Conservation (phyloP, 1,139 yeast species). For the Blastobotrys apis region DNA sequence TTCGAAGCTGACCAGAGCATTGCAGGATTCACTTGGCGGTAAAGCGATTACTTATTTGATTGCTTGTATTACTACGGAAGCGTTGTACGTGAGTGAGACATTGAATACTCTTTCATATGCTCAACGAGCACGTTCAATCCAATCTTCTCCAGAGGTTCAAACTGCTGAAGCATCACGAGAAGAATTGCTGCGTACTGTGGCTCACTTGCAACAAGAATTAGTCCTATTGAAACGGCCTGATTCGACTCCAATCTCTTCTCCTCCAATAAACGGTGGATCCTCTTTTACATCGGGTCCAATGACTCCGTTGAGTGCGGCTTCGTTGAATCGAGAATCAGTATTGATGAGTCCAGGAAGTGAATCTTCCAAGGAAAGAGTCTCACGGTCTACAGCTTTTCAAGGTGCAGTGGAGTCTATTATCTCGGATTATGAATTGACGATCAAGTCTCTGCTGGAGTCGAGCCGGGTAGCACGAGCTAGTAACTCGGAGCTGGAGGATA, state of each 20-base stretch:
- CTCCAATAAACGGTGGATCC: slow-evolving; percentile 1
- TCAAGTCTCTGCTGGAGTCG: slow-evolving; percentile 23
- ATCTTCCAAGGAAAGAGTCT: slow-evolving; percentile 19
- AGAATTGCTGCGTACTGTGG: slow-evolving; percentile 22
- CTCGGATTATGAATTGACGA: slow-evolving; percentile 27
- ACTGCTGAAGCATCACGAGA: slow-evolving; percentile 19
- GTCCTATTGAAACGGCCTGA: neutral
- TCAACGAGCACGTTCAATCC: slow-evolving; percentile 46
- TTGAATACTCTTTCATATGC: slow-evolving; percentile 79
- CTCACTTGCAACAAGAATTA: slow-evolving; percentile 24
- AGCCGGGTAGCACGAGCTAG: slow-evolving; percentile 17
- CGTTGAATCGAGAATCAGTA: neutral
- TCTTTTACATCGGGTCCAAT: neutral
- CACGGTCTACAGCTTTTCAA: slow-evolving; percentile 23
- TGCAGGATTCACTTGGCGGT: slow-evolving; percentile 82
- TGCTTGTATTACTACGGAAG: slow-evolving; percentile 68
- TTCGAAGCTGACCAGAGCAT: slow-evolving; percentile 68
- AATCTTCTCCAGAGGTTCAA: slow-evolving; percentile 27
- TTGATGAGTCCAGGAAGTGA: slow-evolving; percentile 13
- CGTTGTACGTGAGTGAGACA: slow-evolving; percentile 59
- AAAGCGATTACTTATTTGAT: slow-evolving; percentile 71
- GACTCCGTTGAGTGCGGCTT: neutral
- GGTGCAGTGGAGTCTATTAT: slow-evolving; percentile 24
- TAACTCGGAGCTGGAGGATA: slow-evolving; percentile 16
- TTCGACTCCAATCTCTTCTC: slow-evolving; percentile 4